Conservation (phyloP, 2,329 filamentous ascomycete species). For the Aspergillus fumigatiaffinis region DNA sequence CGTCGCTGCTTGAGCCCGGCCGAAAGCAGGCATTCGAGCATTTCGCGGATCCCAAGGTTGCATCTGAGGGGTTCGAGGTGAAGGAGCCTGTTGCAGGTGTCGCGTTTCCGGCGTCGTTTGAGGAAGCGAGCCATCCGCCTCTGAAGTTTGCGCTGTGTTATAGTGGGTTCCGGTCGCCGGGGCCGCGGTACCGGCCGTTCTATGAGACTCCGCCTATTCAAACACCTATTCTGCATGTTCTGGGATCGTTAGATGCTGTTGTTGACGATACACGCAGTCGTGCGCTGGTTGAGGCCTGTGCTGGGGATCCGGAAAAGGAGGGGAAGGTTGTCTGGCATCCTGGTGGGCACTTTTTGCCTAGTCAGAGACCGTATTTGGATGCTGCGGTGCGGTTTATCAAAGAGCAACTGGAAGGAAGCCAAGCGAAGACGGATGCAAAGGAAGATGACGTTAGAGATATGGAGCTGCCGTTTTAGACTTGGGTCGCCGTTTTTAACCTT, state of each 20-base stretch:
- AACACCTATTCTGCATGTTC: slow-evolving; percentile 76
- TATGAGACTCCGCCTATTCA: slow-evolving; percentile 67
- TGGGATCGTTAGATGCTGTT: slow-evolving; percentile 81
- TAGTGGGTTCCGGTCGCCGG: slow-evolving; percentile 68
- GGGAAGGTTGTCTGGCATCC: slow-evolving; percentile 67
- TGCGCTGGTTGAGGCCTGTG: slow-evolving; percentile 64
- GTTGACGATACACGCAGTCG: slow-evolving; percentile 73
- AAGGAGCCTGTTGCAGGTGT: slow-evolving; percentile 40
- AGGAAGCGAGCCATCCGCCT: slow-evolving; percentile 46
- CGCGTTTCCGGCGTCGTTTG: slow-evolving; percentile 50
- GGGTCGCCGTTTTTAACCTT: background rate
- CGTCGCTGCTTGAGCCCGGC: slow-evolving; percentile 63
- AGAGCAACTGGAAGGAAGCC: slow-evolving; percentile 43
- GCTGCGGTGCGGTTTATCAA: slow-evolving; percentile 70
- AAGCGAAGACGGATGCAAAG: slow-evolving; percentile 47
- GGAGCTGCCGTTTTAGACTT: slow-evolving; percentile 58
- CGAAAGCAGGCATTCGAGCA: slow-evolving; percentile 47
- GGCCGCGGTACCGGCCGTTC: slow-evolving; percentile 60
- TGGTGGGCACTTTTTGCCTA: slow-evolving; percentile 85
- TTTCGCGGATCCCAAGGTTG: slow-evolving; percentile 23
- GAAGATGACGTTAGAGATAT: slow-evolving; percentile 62
- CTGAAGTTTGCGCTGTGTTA: slow-evolving; percentile 72
- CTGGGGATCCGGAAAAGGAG: slow-evolving; percentile 48
- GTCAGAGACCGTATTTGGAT: slow-evolving; percentile 75
- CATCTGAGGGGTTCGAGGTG: slow-evolving; percentile 11